Percentiles rank a stretch among this genome's conserved stretches.
Evolutionary conservation across 768 basidiomycete species (phyloP).

Genomic region (Leccinum uliginosum): DNA sequence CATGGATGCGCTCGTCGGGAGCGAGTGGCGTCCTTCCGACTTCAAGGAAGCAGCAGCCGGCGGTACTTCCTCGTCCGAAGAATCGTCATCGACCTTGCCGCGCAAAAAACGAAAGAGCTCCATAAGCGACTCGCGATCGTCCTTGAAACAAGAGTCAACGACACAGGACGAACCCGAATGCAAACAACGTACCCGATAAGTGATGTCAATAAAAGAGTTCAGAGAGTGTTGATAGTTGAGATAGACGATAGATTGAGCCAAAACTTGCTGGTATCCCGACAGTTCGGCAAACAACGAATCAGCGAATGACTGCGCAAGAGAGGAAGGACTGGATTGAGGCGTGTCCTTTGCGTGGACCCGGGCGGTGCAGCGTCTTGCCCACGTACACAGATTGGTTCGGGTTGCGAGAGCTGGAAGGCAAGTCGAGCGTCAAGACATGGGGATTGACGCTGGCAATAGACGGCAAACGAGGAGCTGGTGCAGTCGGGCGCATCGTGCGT

Average conservation of each 20-base stretch:
- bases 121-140: conserved; percentile 69
- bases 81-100: conserved; percentile 20
- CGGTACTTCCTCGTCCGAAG: conserved; percentile 19
- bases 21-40: conserved; percentile 65
- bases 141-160: conserved; percentile 39
- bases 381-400: conserved; percentile 49
- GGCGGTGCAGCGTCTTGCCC: conserved; percentile 43
- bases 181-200: conserved; percentile 61
- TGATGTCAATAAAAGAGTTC: conserved; percentile 74
- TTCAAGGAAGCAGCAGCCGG: conserved; percentile 38
- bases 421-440: conserved; percentile 17
- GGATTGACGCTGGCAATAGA: conserved; percentile 18
- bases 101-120: conserved; percentile 71
- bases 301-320: conserved; percentile 16
- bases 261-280: conserved; percentile 13
- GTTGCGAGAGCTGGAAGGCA: conserved; percentile 32
- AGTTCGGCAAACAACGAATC: conserved; percentile 18
- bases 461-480: conserved; percentile 26
- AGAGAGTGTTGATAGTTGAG: conserved; percentile 77
- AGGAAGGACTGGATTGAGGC: conserved; percentile 18
- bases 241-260: conserved; percentile 51
- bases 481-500: conserved; percentile 40
- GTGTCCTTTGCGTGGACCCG: conserved; percentile 36
- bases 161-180: conserved; percentile 1
- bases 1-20: conserved; percentile 61